Evolutionary conservation across 371 early-diverging fungal species (phyloP), one percentile per base, ranked within the genome.

Genomic region (Coemansia sp.): DNA sequence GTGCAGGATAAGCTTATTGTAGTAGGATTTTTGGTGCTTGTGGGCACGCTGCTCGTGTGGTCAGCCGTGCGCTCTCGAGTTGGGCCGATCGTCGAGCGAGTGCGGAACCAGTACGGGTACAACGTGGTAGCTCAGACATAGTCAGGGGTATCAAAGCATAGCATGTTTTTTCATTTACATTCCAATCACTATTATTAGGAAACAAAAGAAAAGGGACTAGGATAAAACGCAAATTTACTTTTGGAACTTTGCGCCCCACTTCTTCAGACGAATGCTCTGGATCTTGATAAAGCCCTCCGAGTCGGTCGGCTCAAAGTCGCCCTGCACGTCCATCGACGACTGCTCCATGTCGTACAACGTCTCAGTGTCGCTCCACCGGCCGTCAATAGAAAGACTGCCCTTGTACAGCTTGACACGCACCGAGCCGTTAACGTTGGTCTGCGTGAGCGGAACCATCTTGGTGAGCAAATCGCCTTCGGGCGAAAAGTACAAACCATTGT

Each of bases 271-370:
- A 80, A 98, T 98, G 64, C 91, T 87, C 78, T 94, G 93, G 78
- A 92, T 93, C 85, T 90, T 93, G 88, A 98, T 98, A 82, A 98
- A 98, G 51, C 98, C 98, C 59, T 93, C 91, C 53, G 95, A 91
- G 80, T 94, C 96, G 52, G 82, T 69, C 31, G 96, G 98, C 71
- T 92, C 88, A 81, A 95, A 95, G 45, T 92, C 94, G 74, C 96
- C 96, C 71, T 94, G 93, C 59, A 91, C 91, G 82, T 95, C 95
- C 98, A 97, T 97, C 59, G 90, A 89, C 37, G 88, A 87, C 80
- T 95, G 93, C 82, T 93, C 92, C 87, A 90, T 90, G 82, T 95
- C 93, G 73, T 98, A 98, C 55, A 98, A 84, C 68, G 89, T 90
- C 71, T 89, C 88, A 50, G 91, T 88, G 63, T 87, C 85, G 75